A percentile compares a stretch with the other conserved stretches of the same genome.
These are phyloP conservation scores for Raffaelea deltoideospora DNA, from an alignment of 2,329 filamentous ascomycete genomes.

Conservation along the genomic window DNA sequence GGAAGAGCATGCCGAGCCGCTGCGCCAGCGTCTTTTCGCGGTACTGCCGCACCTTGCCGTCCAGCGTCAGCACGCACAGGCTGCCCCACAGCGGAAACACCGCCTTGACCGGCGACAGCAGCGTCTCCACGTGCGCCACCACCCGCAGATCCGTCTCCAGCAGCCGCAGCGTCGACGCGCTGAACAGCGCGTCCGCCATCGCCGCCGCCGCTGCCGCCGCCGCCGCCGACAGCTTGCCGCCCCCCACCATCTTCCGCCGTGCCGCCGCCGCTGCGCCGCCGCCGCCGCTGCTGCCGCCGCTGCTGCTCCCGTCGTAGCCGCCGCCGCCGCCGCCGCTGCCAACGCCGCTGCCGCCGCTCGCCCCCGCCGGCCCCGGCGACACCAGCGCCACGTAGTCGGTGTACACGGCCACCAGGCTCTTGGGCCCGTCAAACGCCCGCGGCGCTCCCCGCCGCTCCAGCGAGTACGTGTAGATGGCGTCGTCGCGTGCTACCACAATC, in stretches of 20 bases:
- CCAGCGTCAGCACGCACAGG: conserved; percentile 75
- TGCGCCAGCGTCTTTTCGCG: conserved; percentile 84
- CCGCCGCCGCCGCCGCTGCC: neutral
- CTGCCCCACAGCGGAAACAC: conserved; percentile 84
- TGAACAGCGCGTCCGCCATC: conserved; percentile 65
- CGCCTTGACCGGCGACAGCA: conserved; percentile 64
- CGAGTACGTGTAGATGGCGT: conserved; percentile 91
- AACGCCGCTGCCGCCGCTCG: conserved; percentile 30
- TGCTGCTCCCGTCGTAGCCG: neutral
- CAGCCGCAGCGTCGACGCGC: conserved; percentile 74
- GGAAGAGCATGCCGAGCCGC: conserved; percentile 83
- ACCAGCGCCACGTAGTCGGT: conserved; percentile 78
- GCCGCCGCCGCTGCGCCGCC: conserved; percentile 46
- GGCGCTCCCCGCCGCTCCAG: conserved; percentile 72
- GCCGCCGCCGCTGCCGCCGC: conserved; percentile 48
- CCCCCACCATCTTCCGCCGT: too few species aligned
- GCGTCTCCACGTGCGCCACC: conserved; percentile 73
- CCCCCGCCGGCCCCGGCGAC: conserved; percentile 51
- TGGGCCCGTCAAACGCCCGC: conserved; percentile 81
- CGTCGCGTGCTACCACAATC: conserved; percentile 81
- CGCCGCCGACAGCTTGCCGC: too few species aligned
- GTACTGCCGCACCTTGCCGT: conserved; percentile 84
- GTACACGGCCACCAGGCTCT: conserved; percentile 65
- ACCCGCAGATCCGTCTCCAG: conserved; percentile 87
- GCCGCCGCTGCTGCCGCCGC: neutral